Evolutionary conservation across 2,329 filamentous ascomycete species (phyloP), one percentile per base, ranked within the genome.

Genomic region (Penicillium sp.): DNA sequence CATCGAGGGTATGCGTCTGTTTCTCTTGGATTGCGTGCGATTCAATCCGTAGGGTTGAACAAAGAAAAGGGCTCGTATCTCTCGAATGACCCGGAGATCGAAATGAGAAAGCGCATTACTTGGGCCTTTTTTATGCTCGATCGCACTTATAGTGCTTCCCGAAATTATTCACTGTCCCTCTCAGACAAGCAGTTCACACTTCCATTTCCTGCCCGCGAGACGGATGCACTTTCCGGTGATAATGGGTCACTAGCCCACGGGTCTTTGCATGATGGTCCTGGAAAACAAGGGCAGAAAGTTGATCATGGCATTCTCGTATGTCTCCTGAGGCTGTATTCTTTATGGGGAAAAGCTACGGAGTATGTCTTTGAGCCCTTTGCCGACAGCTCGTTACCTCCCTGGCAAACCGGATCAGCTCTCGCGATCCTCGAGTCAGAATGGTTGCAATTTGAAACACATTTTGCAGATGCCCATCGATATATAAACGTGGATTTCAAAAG

Each of bases 121-220:
- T 69, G 67, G 67, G 62, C 66, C 4, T 69, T 61, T 41, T 69
- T 69, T 38, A 68, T 68, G 62, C 59, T 69, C 19, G 66, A 69
- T 48, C 65, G 67, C 49, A 63, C 57, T 6, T 68, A 68, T 31
- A 66, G 66, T 36, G 65, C 66, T 8, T 68, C 66, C 2, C 60
- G 65, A 17, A 65, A 61, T 25, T 68, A 68, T 35, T 69, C 67
- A 2, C 21, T 67, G 0, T 67, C 65, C 39, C 65, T 69, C 1
- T 55, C 65, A 1, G 65, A 68, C 33, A 69, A 66, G 19, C 63
- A 66, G 23, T 69, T 68, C 38, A 66, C 62, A 2, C 47, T 69
- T 5, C 44, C 59, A 1, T 68, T 67, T 45, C 67, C 66, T 6
- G 47, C 54, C 4, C 35, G 48, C 2, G 36, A 55, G 12, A 42